Conservation (phyloP, 306 rosid species). For the Canavalia ensiformis region DNA sequence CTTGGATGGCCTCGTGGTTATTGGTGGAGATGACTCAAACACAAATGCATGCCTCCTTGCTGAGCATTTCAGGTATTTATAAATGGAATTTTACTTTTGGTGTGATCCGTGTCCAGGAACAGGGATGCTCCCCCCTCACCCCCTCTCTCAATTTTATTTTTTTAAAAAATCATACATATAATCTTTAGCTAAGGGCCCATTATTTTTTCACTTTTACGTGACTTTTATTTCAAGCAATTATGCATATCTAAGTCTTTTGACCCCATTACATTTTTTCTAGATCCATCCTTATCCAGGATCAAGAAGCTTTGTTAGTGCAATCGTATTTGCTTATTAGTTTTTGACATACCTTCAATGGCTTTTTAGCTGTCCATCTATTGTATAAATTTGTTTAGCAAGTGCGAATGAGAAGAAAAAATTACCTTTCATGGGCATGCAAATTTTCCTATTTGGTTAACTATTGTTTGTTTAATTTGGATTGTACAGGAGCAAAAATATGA, state of each 20-base stretch:
- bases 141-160: not conserved
- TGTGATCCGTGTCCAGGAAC: conserved; percentile 17
- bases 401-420: not conserved
- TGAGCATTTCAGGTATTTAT: conserved; percentile 85
- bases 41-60: conserved; percentile 99
- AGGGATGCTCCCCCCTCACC: not conserved
- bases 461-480: conserved; percentile 42
- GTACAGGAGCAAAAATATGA: conserved; percentile 75
- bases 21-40: conserved; percentile 99
- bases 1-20: conserved; percentile 93
- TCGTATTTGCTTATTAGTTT: conserved; percentile 35
- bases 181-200: not conserved
- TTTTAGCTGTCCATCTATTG: conserved; percentile 1
- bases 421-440: conserved; percentile 5
- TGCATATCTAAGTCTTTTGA: not conserved
- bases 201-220: not conserved
- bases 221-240: not conserved
- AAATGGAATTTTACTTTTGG: conserved; percentile 21
- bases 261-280: not conserved
- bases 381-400: conserved; percentile 22
- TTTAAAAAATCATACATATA: not conserved
- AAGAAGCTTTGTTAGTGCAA: conserved; percentile 33
- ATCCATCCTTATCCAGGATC: not conserved
- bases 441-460: conserved; percentile 27
- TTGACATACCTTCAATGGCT: conserved; percentile 6